Percentiles rank a stretch among this genome's conserved stretches.
Evolutionary conservation across 2,329 filamentous ascomycete species (phyloP).

Genomic region (Colletotrichum gigasporum): DNA sequence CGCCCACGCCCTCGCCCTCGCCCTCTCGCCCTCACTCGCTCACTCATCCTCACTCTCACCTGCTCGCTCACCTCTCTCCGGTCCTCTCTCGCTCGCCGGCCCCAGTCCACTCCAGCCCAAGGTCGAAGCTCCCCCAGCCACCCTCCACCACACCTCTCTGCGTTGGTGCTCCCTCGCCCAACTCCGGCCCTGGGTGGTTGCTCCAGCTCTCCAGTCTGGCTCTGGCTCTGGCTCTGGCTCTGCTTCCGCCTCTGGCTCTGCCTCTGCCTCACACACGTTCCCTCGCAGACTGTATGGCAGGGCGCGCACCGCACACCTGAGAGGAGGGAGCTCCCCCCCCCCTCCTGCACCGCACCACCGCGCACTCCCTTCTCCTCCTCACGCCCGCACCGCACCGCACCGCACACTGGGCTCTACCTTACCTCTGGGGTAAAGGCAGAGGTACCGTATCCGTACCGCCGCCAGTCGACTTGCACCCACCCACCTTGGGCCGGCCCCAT

Average conservation of each 20-base stretch:
- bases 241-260: conserved; percentile 6
- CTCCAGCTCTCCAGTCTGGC: conserved; percentile 18
- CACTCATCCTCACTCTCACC: not conserved
- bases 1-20: conserved; percentile 12
- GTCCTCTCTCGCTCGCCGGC: conserved; percentile 8
- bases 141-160: conserved; percentile 24
- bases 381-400: conserved; percentile 20
- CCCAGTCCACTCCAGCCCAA: conserved; percentile 21
- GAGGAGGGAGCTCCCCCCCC: conserved; percentile 25
- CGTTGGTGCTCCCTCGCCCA: conserved; percentile 21
- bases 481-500: conserved; percentile 25
- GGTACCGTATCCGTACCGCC: conserved; percentile 9
- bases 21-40: not conserved
- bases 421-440: too few species aligned
- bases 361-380: conserved; percentile 25
- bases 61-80: not conserved
- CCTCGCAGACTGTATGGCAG: conserved; percentile 25
- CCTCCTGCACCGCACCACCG: conserved; percentile 14
- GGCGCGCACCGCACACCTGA: conserved; percentile 21
- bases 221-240: conserved; percentile 5
- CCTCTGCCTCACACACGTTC: conserved; percentile 22
- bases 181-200: conserved; percentile 6
- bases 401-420: not conserved
- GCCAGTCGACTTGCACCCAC: conserved; percentile 28
- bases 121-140: conserved; percentile 29